These are phyloP conservation scores for Apiospora kogelbergensis DNA, from an alignment of 2,329 filamentous ascomycete genomes.

Conservation along the genomic window DNA sequence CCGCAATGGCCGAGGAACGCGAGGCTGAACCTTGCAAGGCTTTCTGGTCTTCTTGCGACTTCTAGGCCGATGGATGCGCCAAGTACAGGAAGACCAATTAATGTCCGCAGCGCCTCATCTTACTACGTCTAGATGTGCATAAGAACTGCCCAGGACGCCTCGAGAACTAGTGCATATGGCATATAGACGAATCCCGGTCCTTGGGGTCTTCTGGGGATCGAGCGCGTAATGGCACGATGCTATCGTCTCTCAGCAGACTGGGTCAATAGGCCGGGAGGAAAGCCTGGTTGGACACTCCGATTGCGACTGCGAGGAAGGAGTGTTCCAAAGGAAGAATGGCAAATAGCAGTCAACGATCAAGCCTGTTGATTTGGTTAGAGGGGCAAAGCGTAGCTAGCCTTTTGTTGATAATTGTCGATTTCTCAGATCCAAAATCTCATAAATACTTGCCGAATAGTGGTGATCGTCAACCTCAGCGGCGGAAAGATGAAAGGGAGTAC, in stretches of 20 bases:
- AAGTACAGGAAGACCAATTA: background rate
- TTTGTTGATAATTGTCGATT: background rate
- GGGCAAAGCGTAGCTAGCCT: background rate
- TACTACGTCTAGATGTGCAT: background rate
- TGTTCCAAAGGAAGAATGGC: background rate
- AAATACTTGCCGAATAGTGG: background rate
- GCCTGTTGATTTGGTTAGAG: background rate
- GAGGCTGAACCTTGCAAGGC: background rate
- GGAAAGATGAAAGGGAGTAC: slow-evolving; percentile 5
- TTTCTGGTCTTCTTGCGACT: background rate
- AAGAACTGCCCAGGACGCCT: background rate
- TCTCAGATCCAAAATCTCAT: background rate
- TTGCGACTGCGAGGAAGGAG: background rate
- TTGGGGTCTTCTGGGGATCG: background rate
- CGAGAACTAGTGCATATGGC: background rate
- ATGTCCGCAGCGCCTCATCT: background rate
- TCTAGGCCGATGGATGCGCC: background rate
- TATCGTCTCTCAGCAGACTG: background rate
- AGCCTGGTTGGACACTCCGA: background rate
- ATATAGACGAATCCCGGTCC: background rate
- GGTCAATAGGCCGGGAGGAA: background rate
- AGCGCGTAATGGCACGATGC: background rate
- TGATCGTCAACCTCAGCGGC: slow-evolving; percentile 1
- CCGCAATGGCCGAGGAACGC: background rate
- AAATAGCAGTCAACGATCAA: background rate